A percentile compares a stretch with the other conserved stretches of the same genome.
Conservation (phyloP, 2,329 filamentous ascomycete species). For the Nigrospora osmanthi region DNA sequence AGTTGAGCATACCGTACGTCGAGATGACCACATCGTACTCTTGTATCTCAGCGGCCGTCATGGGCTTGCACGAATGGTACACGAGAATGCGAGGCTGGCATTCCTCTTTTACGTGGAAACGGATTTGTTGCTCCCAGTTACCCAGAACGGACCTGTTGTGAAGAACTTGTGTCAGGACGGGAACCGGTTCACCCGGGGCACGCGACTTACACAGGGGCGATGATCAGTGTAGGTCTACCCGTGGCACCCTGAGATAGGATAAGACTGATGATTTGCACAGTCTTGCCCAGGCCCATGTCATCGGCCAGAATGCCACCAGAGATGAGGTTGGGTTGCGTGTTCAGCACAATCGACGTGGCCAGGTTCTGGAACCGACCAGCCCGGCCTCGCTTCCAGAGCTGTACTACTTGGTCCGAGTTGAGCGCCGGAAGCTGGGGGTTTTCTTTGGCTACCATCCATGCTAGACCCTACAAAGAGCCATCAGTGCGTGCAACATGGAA, state of each 20-base stretch:
- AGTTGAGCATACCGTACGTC: constrained; percentile 70
- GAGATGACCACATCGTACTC: constrained; percentile 73
- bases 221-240: constrained; percentile 63
- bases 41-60: constrained; percentile 45
- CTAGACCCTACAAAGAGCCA: constrained; percentile 51
- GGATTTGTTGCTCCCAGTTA: constrained; percentile 79
- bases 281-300: constrained; percentile 91
- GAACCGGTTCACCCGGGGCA: neutral
- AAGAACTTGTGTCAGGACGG: no score
- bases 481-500: neutral
- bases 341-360: constrained; percentile 61
- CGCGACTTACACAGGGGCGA: constrained; percentile 63
- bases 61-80: constrained; percentile 60
- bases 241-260: constrained; percentile 49
- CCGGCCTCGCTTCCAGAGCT: constrained; percentile 63
- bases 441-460: constrained; percentile 76
- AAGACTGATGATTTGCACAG: constrained; percentile 75
- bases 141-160: constrained; percentile 52
- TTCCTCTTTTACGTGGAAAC: constrained; percentile 60
- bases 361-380: constrained; percentile 52
- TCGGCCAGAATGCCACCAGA: constrained; percentile 83
- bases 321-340: constrained; percentile 51
- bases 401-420: constrained; percentile 55
- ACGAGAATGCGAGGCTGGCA: constrained; percentile 58
- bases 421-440: constrained; percentile 54